Evolutionary conservation across 176 grass and related monocot genomes (phyloP).

Genomic region (Rhipidocladum racemiflorum): DNA sequence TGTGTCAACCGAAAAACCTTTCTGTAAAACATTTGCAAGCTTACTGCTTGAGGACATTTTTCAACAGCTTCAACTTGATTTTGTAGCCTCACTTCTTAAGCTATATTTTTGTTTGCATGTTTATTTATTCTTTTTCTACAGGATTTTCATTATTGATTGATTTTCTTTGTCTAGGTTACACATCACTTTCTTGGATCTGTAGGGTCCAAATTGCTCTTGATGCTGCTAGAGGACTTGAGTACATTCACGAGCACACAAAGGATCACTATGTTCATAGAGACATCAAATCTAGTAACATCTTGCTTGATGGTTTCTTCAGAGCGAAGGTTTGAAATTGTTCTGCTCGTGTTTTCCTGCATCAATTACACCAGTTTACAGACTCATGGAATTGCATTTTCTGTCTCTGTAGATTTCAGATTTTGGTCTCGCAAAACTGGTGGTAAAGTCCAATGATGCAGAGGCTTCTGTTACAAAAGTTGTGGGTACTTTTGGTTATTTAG

Average conservation of each 20-base stretch:
- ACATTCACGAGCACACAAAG: conserved; percentile 99
- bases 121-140: background rate
- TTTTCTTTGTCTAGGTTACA: conserved; percentile 58
- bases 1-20: background rate
- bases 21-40: background rate
- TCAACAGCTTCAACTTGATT: background rate
- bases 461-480: conserved; percentile 97
- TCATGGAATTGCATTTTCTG: background rate
- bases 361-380: background rate
- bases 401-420: conserved; percentile 90
- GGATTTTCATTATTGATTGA: conserved; percentile 4
- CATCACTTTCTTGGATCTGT: conserved; percentile 92
- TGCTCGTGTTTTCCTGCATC: background rate
- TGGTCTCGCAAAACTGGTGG: conserved; percentile 94
- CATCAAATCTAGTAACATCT: conserved; percentile 98
- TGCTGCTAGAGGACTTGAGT: conserved; percentile 95
- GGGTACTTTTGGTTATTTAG: conserved; percentile 95
- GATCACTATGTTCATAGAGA: conserved; percentile 99
- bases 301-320: conserved; percentile 86
- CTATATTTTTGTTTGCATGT: background rate
- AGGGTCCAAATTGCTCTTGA: conserved; percentile 96
- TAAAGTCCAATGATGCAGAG: conserved; percentile 83
- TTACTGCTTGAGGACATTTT: background rate
- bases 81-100: background rate
- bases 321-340: conserved; percentile 60